phyloP scores from a whole-genome alignment of 768 basidiomycete species.

The Auricularia auricula-judae region DNA sequence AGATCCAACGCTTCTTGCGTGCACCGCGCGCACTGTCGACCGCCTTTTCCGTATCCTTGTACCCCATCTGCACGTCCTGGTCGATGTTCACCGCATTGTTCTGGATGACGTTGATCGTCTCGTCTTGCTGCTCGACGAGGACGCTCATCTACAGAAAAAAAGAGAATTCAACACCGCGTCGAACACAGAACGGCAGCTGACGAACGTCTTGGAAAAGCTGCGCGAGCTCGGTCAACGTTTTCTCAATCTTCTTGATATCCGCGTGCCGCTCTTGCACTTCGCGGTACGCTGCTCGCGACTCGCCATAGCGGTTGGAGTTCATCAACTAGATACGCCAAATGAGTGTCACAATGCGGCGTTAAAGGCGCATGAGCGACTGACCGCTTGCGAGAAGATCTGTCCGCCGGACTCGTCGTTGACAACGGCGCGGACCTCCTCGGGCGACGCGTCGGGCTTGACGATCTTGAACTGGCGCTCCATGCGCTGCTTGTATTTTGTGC shows the following conservation, averaged over 20 bases:
- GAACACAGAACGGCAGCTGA: constrained; percentile 15
- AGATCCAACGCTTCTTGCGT: constrained; percentile 95
- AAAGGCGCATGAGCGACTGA: constrained; percentile 15
- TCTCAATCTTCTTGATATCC: constrained; percentile 38
- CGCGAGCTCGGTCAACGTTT: constrained; percentile 48
- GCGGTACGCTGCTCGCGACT: constrained; percentile 30
- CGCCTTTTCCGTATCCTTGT: constrained; percentile 64
- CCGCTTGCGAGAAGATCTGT: constrained; percentile 71
- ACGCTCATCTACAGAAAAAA: constrained; percentile 51
- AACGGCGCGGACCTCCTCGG: constrained; percentile 66
- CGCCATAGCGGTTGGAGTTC: constrained; percentile 33
- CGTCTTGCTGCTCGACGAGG: constrained; percentile 71
- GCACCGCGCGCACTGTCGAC: constrained; percentile 79
- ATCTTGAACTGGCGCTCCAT: constrained; percentile 22
- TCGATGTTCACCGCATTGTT: constrained; percentile 53
- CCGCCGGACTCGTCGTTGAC: constrained; percentile 59
- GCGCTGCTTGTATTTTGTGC: constrained; percentile 13
- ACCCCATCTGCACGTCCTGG: constrained; percentile 63
- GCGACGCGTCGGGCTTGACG: constrained; percentile 46
- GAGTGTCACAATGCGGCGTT: background rate
- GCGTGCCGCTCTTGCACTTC: constrained; percentile 39
- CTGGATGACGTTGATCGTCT: constrained; percentile 55
- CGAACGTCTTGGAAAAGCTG: constrained; percentile 75
- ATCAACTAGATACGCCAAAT: constrained; percentile 39
- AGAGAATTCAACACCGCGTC: background rate